A percentile compares a stretch with the other conserved stretches of the same genome.
phyloP scores from a whole-genome alignment of 73 alveolate genomes.

The Paraurostyla sp. region DNA sequence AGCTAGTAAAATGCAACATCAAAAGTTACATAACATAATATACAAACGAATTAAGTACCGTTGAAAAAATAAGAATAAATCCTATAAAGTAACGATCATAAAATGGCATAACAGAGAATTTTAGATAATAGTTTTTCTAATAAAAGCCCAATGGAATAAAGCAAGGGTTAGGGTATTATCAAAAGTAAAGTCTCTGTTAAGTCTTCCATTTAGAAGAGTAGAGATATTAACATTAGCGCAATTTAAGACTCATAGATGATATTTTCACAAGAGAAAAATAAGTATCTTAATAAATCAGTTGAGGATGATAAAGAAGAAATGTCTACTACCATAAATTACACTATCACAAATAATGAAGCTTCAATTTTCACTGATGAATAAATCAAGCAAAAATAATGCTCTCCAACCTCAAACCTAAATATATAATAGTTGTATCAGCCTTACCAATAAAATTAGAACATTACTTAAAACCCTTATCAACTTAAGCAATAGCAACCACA shows the following conservation, averaged over 20 bases:
- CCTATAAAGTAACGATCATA: no score
- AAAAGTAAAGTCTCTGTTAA: background rate
- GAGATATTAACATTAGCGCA: background rate
- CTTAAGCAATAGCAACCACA: no score
- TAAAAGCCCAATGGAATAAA: background rate
- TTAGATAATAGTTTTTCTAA: background rate
- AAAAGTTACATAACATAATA: background rate
- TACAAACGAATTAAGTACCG: background rate
- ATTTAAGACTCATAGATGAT: background rate
- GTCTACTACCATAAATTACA: background rate
- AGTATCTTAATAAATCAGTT: background rate
- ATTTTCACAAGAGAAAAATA: background rate
- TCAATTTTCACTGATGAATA: background rate
- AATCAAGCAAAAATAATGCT: background rate
- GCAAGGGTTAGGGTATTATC: background rate
- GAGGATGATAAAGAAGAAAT: background rate
- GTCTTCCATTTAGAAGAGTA: background rate
- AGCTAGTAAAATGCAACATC: background rate
- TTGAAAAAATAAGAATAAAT: background rate
- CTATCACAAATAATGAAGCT: slow-evolving; percentile 1
- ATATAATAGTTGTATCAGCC: no score
- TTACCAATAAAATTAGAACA: no score
- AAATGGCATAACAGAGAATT: background rate
- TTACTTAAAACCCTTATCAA: no score
- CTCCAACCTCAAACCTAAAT: background rate